Base-by-base conservation (phyloP, 495 filamentous ascomycete genomes). In the Delitschia confertaspora region DNA sequence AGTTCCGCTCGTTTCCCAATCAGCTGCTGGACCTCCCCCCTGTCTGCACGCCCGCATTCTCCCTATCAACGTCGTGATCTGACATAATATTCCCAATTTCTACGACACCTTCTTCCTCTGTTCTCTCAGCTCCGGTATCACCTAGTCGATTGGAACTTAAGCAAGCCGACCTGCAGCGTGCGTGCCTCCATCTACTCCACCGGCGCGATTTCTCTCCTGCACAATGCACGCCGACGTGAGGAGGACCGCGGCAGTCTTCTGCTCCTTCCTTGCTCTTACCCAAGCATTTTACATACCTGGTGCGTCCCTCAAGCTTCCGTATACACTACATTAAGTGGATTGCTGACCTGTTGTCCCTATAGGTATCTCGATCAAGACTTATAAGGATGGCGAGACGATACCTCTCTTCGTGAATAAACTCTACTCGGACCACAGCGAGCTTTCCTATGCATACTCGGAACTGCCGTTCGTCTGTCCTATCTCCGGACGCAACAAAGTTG, bases 351-450 rank as follows among this genome's bases (percentile, higher is more conserved):
- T 10, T 2, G n/a, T 16, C n/a, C 6, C 16, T 38, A 4, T 25
- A 71, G 69, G 69, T 24, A 66, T 65, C 62, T 71, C 69, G 6
- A 78, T 91, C 54, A 84, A 80, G 50, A 85, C 77, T 57, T 95
- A 94, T 60, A 71, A 72, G 38, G 80, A 89, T 45, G 72, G 75
- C 60, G 83, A 94, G 53, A 67, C 79, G 3, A 86, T 94, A 20
- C 87, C 87, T 0, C 72, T 95, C 4, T 76, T 88, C n/a, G 85
- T 91, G 41, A 95, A 95, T 66, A 95, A 95, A 63, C 82, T 93
- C 55, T 93, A 88, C 66, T 93, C 86, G 48, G 88, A 93, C 65
- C 79, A 85, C 51, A 89, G 86, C 0, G 83, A 94, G 60, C 68
- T 95, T 6, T 86, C 93, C 63, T 95, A 87, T 75, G 88, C 88